These are phyloP conservation scores for Monosporascus cannonballus DNA, from an alignment of 2,329 filamentous ascomycete species.

Conservation along the genomic window DNA sequence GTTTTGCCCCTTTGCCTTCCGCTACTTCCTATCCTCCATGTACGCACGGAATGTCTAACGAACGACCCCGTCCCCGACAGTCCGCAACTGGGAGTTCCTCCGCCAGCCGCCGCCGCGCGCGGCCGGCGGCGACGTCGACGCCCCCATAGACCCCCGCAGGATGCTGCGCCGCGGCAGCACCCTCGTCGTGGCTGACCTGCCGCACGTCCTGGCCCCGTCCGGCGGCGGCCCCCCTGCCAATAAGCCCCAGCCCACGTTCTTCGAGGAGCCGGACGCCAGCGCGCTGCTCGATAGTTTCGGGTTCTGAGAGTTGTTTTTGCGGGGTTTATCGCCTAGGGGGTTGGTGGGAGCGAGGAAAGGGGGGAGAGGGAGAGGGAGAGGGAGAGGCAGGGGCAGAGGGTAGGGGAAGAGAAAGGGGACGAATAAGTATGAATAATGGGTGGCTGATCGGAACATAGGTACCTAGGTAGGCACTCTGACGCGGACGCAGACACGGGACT, in stretches of 20 bases:
- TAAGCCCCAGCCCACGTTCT: slow-evolving; percentile 64
- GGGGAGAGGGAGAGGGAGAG: not conserved
- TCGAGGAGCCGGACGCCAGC: slow-evolving; percentile 86
- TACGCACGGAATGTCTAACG: not conserved
- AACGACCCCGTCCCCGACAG: slow-evolving; percentile 27
- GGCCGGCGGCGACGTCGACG: slow-evolving; percentile 36
- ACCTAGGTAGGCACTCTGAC: no score
- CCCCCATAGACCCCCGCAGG: slow-evolving; percentile 54
- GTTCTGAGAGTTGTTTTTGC: slow-evolving; percentile 47
- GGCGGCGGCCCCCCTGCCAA: slow-evolving; percentile 13
- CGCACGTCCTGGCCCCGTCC: slow-evolving; percentile 17
- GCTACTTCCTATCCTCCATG: slow-evolving; percentile 2
- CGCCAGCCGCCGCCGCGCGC: slow-evolving; percentile 32
- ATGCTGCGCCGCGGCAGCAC: slow-evolving; percentile 67
- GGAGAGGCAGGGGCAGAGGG: no score
- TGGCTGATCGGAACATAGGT: no score
- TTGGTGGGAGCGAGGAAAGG: no score
- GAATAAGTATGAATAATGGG: not conserved
- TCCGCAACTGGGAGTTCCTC: slow-evolving; percentile 78
- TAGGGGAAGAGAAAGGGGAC: not conserved
- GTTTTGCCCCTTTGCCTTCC: slow-evolving; percentile 25
- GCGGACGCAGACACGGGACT: no score
- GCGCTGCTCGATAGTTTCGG: slow-evolving; percentile 91
- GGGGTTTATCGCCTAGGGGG: no score
- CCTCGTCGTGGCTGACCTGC: slow-evolving; percentile 72